Base-by-base conservation (phyloP, 768 basidiomycete species). In the Ramaria sp. region DNA sequence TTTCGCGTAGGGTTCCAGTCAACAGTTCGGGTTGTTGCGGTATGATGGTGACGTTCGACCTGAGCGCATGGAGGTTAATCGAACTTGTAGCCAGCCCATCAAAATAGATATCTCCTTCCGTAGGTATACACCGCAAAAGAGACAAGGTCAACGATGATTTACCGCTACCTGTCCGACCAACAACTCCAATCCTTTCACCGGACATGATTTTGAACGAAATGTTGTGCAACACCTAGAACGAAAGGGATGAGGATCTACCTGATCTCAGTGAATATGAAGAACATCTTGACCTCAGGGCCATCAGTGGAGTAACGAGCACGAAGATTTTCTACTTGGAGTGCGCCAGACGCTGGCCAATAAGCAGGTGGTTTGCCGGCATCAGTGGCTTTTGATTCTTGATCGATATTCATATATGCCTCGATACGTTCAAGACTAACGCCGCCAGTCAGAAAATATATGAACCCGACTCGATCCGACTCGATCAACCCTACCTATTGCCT, bases 11-110 rank as follows among this genome's bases (percentile, higher is more conserved):
- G 0, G 67, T 69, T 24, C 62, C 62, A 38, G 65, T 67, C n/a
- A 73, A 60, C 9, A 73, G 62, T 20, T 70, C 65, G 46, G 67
- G 63, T 51, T 59, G 60, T 52, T 79, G 77, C 3, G 77, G 78
- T 34, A 80, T 83, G 60, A 83, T 80, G 2, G 82, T 84, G 55
- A 86, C 77, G 56, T 74, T 77, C 1, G 75, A 72, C 43, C 84
- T 71, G 46, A 86, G 68, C 7, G 71, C 73, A 60, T 83, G 75
- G 12, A 86, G 69, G 61, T 82, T 82, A n/a, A 67, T 62, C 75
- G 79, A 57, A 72, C 69, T 31, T 78, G 72, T 41, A 78, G 64
- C 4, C 9, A 20, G 72, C 71, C 0, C 78, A 76, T 43, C 69
- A 68, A 15, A 78, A 64, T 5, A 77, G 67, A 31, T 71, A 66